Evolutionary conservation across 208 protist species (phyloP), one percentile per base, ranked within the genome.

Genomic region (Trichomonas tenax): DNA sequence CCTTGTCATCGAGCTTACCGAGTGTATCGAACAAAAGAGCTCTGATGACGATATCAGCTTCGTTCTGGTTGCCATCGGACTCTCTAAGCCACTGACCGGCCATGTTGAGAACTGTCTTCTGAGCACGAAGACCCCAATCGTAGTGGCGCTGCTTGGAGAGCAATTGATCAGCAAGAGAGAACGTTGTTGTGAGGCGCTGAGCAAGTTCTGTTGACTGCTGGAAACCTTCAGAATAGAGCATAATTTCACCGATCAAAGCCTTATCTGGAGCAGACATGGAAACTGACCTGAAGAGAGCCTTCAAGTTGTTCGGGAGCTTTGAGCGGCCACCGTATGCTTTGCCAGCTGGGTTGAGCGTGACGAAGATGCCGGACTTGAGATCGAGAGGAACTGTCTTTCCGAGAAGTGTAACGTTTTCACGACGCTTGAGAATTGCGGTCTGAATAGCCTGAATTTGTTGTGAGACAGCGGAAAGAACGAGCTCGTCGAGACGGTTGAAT

Each of bases 391-490:
- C 98, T n/a, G 97, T 97, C 45, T 97, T 97, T 34, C 98, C 98
- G 10, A 99, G 97, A 15, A 99, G 97, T 82, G 98, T 96, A 88
- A 99, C 98, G 26, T 96, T 96, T 14, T 98, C 97, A 26, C 97
- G 97, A 21, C 95, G 81, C 96, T 98, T 98, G 97, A 99, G 99
- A 45, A 99, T 97, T 0, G 99, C 98, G 72, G 98, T 98, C 97
- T 99, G 99, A 96, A 99, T 99, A 21, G 99, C 98, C 97, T 99
- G 99, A 97, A 99, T 99, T 98, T 99, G 99, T 97, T 99, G 98
- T 38, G 99, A 99, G 11, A 99, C 98, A 17, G 99, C 99, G 3
- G 99, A 99, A 15, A 99, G 97, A 97, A 99, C 98, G 96, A 99
- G 98, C 88, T 99, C 98, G 97, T 99, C 99, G 41, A 99, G 97